Evolutionary conservation across 2,329 filamentous ascomycete species (phyloP), one percentile per base, ranked within the genome.

Genomic region (Dactylonectria macrodidyma): DNA sequence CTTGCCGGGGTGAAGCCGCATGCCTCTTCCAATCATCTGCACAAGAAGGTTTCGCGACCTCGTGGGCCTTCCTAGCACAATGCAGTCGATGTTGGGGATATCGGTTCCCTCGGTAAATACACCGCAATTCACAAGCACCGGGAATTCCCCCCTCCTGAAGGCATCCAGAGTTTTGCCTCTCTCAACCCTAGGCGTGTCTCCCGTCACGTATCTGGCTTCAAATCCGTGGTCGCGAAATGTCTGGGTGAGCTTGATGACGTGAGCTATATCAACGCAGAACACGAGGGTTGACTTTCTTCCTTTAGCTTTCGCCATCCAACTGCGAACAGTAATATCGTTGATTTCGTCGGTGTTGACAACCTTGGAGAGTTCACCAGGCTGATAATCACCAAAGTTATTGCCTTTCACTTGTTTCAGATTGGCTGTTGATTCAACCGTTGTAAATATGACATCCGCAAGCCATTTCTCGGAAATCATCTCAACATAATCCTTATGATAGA

Each of bases 91-190:
- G 78, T 97, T 98, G 6, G 97, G 96, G 36, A 99, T 97, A 77
- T 99, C 96, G 1, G 96, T 99, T 2, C 96, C 96, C 83, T 99
- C 96, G 0, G 95, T 98, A 77, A 97, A 98, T 47, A 99, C 93
- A 9, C 95, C 95, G 77, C 96, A 98, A 78, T 99, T 99, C 59
- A 99, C 83, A 14, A 99, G 86, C 1, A 99, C 94, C 0, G 94
- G 94, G 70, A 93, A 98, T 50, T 95, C 88, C 8, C 91, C 88
- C 2, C 84, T 86, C 71, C 88, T 92, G 81, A 99, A 99, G 2
- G 89, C 89, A 36, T 93, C 90, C 2, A 99, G 85, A 1, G 89
- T 89, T 58, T 92, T 86, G 58, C 89, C 87, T 51, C 96, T 89
- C 59, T 91, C 86, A n/a, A 88, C 80, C 66, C 89, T 90, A 9